Evolutionary conservation across 345 rosid species (phyloP).

Genomic region (Clausena lansium): DNA sequence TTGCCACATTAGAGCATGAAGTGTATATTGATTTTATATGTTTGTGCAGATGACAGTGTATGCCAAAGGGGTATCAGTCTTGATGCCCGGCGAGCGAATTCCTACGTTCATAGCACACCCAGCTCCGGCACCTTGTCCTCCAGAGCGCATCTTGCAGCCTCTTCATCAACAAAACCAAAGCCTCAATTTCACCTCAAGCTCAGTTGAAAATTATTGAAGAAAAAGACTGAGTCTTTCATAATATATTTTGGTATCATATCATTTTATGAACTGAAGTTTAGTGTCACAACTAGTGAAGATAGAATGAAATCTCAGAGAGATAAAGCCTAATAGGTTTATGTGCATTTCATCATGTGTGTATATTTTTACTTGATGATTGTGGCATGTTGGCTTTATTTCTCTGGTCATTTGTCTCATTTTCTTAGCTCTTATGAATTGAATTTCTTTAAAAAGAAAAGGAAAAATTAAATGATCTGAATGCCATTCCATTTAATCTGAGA

Average conservation of each 20-base stretch:
- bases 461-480: background rate
- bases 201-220: background rate
- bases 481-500: background rate
- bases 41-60: constrained; percentile 47
- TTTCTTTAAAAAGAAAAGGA: background rate
- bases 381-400: background rate
- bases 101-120: constrained; percentile 79
- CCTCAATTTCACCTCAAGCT: constrained; percentile 6
- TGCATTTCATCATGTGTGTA: background rate
- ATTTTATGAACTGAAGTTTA: constrained; percentile 3
- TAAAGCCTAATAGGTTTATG: background rate
- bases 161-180: constrained; percentile 32
- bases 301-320: background rate
- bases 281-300: background rate
- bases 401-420: background rate
- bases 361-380: constrained; percentile 1
- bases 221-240: background rate
- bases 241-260: background rate
- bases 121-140: constrained; percentile 54
- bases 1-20: background rate
- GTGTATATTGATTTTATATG: background rate
- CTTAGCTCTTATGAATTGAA: background rate
- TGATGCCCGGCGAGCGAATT: constrained; percentile 75
- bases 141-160: constrained; percentile 33
- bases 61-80: constrained; percentile 61